Evolutionary conservation across 768 basidiomycete species (phyloP), one percentile per base, ranked within the genome.

Genomic region (Cystofilobasidium bisporidii): DNA sequence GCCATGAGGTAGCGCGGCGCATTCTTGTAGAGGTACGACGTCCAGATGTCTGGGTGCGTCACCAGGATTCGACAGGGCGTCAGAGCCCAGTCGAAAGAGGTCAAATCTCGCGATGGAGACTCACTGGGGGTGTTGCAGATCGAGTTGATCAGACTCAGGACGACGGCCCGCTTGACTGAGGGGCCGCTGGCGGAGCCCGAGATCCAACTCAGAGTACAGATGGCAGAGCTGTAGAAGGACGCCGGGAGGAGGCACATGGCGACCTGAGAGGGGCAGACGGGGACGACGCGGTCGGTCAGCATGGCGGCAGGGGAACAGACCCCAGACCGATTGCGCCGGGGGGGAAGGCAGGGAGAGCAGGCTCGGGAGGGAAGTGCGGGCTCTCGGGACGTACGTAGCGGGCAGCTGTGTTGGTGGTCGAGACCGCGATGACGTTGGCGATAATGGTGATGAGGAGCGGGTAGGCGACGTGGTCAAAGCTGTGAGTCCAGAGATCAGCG

Each of bases 161-260:
- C 74, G 60, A 74, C 69, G 18, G 76, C 74, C 53, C 76, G 72
- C 70, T 76, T 76, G 69, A 76, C 68, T 17, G 65, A 59, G 1
- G 75, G 74, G 30, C 76, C 75, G 26, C 70, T 75, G 53, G 70
- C 70, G 2, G 73, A 64, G 0, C 71, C 72, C 0, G 72, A 71
- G 64, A 75, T 75, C 76, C 76, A 76, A 9, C 74, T 74, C 18
- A 76, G 69, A 48, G 73, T 73, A 53, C 74, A 72, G 59, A 74
- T 74, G 15, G 73, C 72, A 0, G 73, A 71, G 3, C 71, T 70
- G 71, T 75, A 75, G 71, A 74, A 75, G n/a, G 72, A 73, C 6
- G 70, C 70, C 3, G 75, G 75, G 30, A 74, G 67, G 45, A 76
- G 63, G 56, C 71, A 71, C 75, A 76, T 75, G 41, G 76, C 75